Evolutionary conservation across 345 rosid genomes (phyloP).

Genomic region (Populus pruinosa): DNA sequence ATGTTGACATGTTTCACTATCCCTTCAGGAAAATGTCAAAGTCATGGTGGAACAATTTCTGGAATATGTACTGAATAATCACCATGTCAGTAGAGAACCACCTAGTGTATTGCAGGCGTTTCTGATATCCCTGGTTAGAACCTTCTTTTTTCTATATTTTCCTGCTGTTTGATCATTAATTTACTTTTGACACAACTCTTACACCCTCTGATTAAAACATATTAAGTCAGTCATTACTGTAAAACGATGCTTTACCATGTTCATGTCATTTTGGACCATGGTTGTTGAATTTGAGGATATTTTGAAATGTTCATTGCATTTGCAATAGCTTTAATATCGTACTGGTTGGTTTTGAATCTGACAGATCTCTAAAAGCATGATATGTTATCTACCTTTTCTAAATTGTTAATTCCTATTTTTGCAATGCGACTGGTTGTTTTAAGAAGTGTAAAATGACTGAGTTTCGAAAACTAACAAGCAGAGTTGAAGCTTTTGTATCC

Average conservation of each 20-base stretch:
- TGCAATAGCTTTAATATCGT: neutral
- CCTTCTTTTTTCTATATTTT: neutral
- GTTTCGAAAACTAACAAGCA: neutral
- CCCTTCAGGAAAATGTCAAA: constrained; percentile 64
- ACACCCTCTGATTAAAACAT: too few relatives aligned
- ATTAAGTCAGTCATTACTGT: too few relatives aligned
- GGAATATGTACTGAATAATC: constrained; percentile 68
- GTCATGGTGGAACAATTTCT: constrained; percentile 55
- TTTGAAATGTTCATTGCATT: neutral
- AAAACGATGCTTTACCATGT: neutral
- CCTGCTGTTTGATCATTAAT: neutral
- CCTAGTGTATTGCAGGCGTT: constrained; percentile 69
- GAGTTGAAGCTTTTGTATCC: neutral
- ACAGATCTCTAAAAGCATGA: neutral
- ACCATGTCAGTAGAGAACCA: constrained; percentile 54
- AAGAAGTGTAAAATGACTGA: neutral
- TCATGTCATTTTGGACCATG: neutral
- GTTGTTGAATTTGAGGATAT: neutral
- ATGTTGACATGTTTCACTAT: constrained; percentile 13
- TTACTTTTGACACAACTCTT: neutral
- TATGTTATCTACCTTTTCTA: neutral
- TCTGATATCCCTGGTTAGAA: constrained; percentile 75
- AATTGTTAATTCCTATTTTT: too few relatives aligned
- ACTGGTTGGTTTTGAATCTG: neutral
- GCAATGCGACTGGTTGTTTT: neutral